phyloP scores from a whole-genome alignment of 805 yeast species.

The Lipomyces mesembrius region DNA sequence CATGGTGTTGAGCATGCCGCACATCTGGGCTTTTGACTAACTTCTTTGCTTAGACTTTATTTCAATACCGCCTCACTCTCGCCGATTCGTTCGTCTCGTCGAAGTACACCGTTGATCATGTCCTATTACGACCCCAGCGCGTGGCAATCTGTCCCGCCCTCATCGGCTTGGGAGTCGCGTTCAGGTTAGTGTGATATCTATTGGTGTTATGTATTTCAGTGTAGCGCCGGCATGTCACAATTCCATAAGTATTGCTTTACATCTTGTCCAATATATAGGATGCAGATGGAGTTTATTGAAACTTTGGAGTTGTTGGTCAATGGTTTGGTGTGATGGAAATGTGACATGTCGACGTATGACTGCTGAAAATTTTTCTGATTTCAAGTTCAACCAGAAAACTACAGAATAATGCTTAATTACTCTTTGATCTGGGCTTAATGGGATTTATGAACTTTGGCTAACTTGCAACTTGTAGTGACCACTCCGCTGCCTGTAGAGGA shows the following conservation, averaged over 20 bases:
- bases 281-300: too few species aligned
- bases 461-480: slow-evolving; percentile 13
- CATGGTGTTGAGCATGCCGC: not conserved
- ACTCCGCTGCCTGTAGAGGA: slow-evolving; percentile 34
- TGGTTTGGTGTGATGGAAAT: too few species aligned
- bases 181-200: slow-evolving; percentile 6
- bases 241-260: too few species aligned
- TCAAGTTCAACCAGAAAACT: not conserved
- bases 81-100: not conserved
- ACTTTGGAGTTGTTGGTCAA: too few species aligned
- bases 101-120: slow-evolving; percentile 18
- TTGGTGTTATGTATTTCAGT: not conserved
- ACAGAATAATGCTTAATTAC: not conserved
- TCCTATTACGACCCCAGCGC: slow-evolving; percentile 38
- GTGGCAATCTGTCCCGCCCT: slow-evolving; percentile 31
- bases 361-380: too few species aligned
- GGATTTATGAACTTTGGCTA: slow-evolving; percentile 2
- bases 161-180: slow-evolving; percentile 36
- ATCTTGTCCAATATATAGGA: too few species aligned
- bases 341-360: too few species aligned
- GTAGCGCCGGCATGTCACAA: too few species aligned
- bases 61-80: not conserved
- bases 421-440: not conserved
- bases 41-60: not conserved
- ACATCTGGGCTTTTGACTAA: not conserved